Evolutionary conservation across 768 basidiomycete genomes (phyloP).

Genomic region (Tremella mesenterica): DNA sequence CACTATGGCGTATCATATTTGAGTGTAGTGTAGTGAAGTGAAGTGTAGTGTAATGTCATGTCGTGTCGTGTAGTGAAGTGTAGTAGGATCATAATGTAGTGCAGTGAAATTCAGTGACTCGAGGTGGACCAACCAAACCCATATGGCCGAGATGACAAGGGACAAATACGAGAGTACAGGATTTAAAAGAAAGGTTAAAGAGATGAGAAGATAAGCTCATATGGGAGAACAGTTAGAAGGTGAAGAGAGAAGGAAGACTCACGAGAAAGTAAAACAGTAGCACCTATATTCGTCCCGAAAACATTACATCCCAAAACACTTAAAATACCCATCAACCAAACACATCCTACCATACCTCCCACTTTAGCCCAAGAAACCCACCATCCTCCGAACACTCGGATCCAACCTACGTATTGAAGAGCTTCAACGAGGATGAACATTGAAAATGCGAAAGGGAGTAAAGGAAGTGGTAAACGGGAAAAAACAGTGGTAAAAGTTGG

Average conservation of each 20-base stretch:
- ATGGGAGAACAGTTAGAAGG: not conserved
- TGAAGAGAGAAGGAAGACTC: not conserved
- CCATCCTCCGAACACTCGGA: slow-evolving; percentile 69
- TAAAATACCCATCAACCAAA: slow-evolving; percentile 63
- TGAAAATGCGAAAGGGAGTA: slow-evolving; percentile 84
- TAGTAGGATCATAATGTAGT: too few relatives aligned
- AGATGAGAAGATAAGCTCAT: not conserved
- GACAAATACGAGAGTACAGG: slow-evolving; percentile 55
- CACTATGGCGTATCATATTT: too few relatives aligned
- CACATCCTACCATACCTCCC: slow-evolving; percentile 50
- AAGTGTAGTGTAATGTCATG: too few relatives aligned
- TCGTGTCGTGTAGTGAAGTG: too few relatives aligned
- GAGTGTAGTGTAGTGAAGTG: too few relatives aligned
- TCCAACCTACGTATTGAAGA: slow-evolving; percentile 76
- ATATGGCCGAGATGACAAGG: not conserved
- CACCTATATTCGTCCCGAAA: slow-evolving; percentile 83
- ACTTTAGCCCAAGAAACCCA: slow-evolving; percentile 50
- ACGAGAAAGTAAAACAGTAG: slow-evolving; percentile 78
- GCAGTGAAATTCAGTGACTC: not conserved
- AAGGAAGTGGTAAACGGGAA: slow-evolving; percentile 61
- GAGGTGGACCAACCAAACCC: too few relatives aligned
- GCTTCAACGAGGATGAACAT: slow-evolving; percentile 91
- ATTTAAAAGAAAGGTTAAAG: too few relatives aligned
- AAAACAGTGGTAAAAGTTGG: slow-evolving; percentile 57
- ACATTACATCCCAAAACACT: slow-evolving; percentile 68